Base-by-base conservation (phyloP, 2,329 filamentous ascomycete species). In the Paraphoma sp. region DNA sequence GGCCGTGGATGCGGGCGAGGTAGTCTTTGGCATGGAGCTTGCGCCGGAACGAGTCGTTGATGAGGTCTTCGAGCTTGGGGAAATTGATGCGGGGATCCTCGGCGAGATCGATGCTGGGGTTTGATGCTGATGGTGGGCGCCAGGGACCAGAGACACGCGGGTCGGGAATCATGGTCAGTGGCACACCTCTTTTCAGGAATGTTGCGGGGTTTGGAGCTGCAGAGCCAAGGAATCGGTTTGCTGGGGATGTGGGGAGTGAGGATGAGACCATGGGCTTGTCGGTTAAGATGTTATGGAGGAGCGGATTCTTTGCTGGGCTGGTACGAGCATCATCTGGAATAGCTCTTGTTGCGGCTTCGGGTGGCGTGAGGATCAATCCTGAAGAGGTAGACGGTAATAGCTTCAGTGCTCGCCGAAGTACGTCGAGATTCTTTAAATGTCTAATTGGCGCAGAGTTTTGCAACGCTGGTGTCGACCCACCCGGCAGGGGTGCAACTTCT, bases 251-350 rank as follows among this genome's bases (percentile, higher is more conserved):
- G 0, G 95, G 95, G 0, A 99, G 82, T 0, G 95, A 99, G 1
- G 95, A 95, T 1, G 95, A 98, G 63, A 93, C 90, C 12, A 93
- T 86, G 0, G 95, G 94, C 70, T 97, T 96, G 78, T 99, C 95
- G 1, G 95, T 99, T 9, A 99, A 84, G 1, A 99, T 86, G 68
- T 97, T 98, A 77, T 99, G 93, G 45, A 99, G 95, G 1, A 99
- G 81, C 0, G 93, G 93, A 68, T 99, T 99, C 69, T 86, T 86
- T 54, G 87, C 84, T 76, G 84, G 79, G 74, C 84, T 82, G 51
- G 84, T 87, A 54, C 81, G 81, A 56, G 87, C 81, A 48, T 82
- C 81, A 57, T 51, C 70, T 52, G 58, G 69, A 45, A 62, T 64
- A 9, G 68, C 65, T 41, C 72, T 73, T 57, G 83, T 86, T 59